phyloP scores from a whole-genome alignment of 2,329 filamentous ascomycete genomes.

The Verticillium isaacii region DNA sequence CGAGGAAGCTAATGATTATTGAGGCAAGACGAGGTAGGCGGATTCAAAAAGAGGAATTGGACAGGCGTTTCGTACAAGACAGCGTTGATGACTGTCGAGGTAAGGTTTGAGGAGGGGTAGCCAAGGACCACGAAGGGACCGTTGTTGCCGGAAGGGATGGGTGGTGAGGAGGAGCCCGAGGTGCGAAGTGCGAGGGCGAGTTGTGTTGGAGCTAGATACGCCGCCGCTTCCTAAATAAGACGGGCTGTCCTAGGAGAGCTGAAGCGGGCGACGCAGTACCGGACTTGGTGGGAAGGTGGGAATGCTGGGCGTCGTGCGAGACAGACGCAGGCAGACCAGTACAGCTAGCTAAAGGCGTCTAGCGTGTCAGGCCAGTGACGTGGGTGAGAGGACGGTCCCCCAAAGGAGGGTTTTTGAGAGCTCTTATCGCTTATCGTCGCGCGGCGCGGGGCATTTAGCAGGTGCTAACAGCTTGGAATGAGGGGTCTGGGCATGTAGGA shows the following conservation, averaged over 20 bases:
- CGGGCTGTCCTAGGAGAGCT: not conserved
- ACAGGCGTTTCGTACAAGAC: not conserved
- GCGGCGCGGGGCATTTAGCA: not conserved
- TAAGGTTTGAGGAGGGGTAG: not conserved
- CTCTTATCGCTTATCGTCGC: slow-evolving; percentile 4
- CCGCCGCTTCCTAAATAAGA: not conserved
- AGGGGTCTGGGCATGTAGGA: not conserved
- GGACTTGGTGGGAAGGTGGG: not conserved
- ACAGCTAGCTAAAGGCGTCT: not conserved
- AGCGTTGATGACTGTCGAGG: not conserved
- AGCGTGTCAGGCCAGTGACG: not conserved
- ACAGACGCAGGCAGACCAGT: not conserved
- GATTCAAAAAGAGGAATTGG: not conserved
- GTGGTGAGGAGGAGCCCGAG: not conserved
- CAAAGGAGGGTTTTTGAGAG: not conserved
- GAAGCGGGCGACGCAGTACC: not conserved
- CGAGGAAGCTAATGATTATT: not conserved
- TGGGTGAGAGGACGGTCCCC: not conserved
- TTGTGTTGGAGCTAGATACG: not conserved
- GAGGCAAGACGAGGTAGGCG: not conserved
- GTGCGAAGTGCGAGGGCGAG: not conserved
- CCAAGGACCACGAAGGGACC: not conserved
- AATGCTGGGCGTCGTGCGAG: not conserved
- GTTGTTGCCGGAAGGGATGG: not conserved
- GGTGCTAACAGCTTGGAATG: not conserved